Percentiles rank a stretch among this genome's conserved stretches.
These are phyloP conservation scores for Kwoniella dejecticola DNA, from an alignment of 768 basidiomycete species.

Conservation along the genomic window DNA sequence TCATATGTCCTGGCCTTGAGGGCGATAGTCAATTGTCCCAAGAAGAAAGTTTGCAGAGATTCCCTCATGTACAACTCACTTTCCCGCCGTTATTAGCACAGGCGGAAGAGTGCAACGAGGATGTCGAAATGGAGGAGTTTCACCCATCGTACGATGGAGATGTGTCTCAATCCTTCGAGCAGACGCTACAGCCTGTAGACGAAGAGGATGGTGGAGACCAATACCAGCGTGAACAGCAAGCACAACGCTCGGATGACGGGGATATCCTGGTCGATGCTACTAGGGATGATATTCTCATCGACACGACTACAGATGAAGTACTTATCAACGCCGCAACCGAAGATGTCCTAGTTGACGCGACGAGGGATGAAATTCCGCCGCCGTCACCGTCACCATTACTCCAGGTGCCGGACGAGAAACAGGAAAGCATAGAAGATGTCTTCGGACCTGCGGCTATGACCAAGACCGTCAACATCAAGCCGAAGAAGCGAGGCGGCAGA, in stretches of 20 bases:
- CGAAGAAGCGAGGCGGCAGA: conserved; percentile 7
- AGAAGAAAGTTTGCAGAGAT: conserved; percentile 37
- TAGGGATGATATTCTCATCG: not conserved
- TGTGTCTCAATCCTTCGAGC: conserved; percentile 28
- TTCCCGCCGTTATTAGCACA: not conserved
- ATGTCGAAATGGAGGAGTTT: conserved; percentile 3
- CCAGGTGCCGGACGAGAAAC: not conserved
- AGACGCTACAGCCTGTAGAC: not conserved
- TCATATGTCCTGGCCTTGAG: conserved; percentile 30
- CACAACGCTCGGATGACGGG: not conserved
- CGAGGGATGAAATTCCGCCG: not conserved
- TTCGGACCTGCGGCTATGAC: conserved; percentile 34
- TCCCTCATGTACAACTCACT: conserved; percentile 26
- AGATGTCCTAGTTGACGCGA: conserved; percentile 3
- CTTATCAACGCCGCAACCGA: too few species aligned
- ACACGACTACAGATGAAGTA: too few species aligned
- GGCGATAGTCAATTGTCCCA: conserved; percentile 20
- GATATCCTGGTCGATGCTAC: conserved; percentile 3
- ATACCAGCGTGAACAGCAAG: not conserved
- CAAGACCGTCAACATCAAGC: not conserved
- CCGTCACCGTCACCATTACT: not conserved
- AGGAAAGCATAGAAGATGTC: conserved; percentile 26
- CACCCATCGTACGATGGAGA: conserved; percentile 42
- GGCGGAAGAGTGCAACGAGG: not conserved
- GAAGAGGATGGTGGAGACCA: not conserved